Conservation (phyloP, 805 yeast genomes). For the Saccharomycopsis fermentans region DNA sequence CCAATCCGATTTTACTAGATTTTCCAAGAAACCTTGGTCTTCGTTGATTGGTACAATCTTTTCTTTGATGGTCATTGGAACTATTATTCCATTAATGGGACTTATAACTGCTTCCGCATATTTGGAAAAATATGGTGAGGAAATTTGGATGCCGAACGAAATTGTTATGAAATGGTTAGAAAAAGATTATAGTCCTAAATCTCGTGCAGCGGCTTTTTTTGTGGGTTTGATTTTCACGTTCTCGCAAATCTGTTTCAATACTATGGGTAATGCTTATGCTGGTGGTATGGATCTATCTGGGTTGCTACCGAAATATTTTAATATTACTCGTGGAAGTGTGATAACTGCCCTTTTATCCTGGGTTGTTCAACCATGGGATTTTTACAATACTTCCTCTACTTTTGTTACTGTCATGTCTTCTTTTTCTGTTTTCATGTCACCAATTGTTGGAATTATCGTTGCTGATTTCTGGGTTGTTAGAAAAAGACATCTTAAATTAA, state of each 20-base stretch:
- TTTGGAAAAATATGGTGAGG: conserved; percentile 26
- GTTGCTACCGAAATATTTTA: conserved; percentile 32
- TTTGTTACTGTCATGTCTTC: conserved; percentile 29
- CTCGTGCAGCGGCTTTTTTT: conserved; percentile 31
- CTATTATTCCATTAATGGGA: conserved; percentile 35
- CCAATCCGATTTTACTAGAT: conserved; percentile 27
- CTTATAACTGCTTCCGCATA: conserved; percentile 32
- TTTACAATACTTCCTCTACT: conserved; percentile 27
- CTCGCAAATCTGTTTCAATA: conserved; percentile 27
- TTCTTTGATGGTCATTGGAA: conserved; percentile 27
- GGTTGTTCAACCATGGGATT: conserved; percentile 33
- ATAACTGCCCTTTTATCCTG: conserved; percentile 30
- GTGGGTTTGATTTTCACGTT: conserved; percentile 25
- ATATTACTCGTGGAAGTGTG: conserved; percentile 37
- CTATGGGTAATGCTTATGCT: conserved; percentile 27
- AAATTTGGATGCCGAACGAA: conserved; percentile 30
- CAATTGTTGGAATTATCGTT: conserved; percentile 29
- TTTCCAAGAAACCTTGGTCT: conserved; percentile 25
- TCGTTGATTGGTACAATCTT: conserved; percentile 26
- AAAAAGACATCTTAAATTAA: conserved; percentile 29
- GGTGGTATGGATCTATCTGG: conserved; percentile 33
- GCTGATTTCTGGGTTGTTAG: conserved; percentile 32
- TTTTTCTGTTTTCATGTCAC: conserved; percentile 31
- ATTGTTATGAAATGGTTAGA: conserved; percentile 25
- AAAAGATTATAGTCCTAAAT: conserved; percentile 24